A percentile compares a stretch with the other conserved stretches of the same genome.
These are phyloP conservation scores for Coniochaeta sp. DNA, from an alignment of 2,329 filamentous ascomycete genomes.

Conservation along the genomic window DNA sequence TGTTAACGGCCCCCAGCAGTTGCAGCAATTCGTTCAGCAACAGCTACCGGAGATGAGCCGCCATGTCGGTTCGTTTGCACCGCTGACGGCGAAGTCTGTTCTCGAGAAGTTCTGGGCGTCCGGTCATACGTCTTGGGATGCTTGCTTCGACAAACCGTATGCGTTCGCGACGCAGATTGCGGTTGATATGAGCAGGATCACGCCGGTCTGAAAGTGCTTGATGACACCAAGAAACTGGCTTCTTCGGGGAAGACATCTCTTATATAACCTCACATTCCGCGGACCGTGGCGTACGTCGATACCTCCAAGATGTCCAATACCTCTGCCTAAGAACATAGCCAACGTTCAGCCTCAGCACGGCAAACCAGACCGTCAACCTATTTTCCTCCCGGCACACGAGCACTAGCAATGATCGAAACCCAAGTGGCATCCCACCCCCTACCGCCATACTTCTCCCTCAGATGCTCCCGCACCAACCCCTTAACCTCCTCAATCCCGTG, in stretches of 20 bases:
- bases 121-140: constrained; percentile 24
- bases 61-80: constrained; percentile 19
- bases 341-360: neutral
- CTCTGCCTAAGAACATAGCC: neutral
- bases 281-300: too few species aligned
- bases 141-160: constrained; percentile 28
- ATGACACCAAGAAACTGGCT: neutral
- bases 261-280: too few species aligned
- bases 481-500: constrained; percentile 29
- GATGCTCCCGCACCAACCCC: constrained; percentile 24
- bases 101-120: constrained; percentile 28
- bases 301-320: neutral
- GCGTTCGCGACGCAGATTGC: constrained; percentile 15
- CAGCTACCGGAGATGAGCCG: constrained; percentile 19
- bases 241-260: too few species aligned
- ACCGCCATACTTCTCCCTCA: constrained; percentile 31
- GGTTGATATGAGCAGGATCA: constrained; percentile 6
- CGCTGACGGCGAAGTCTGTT: constrained; percentile 21
- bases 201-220: neutral
- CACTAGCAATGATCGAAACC: constrained; percentile 20
- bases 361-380: neutral
- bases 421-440: constrained; percentile 28
- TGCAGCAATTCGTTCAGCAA: constrained; percentile 20
- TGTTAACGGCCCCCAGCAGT: constrained; percentile 7
- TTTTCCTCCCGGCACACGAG: constrained; percentile 9